phyloP scores from a whole-genome alignment of 1,284 basidiomycete species.

The Ceratobasidium sp. region DNA sequence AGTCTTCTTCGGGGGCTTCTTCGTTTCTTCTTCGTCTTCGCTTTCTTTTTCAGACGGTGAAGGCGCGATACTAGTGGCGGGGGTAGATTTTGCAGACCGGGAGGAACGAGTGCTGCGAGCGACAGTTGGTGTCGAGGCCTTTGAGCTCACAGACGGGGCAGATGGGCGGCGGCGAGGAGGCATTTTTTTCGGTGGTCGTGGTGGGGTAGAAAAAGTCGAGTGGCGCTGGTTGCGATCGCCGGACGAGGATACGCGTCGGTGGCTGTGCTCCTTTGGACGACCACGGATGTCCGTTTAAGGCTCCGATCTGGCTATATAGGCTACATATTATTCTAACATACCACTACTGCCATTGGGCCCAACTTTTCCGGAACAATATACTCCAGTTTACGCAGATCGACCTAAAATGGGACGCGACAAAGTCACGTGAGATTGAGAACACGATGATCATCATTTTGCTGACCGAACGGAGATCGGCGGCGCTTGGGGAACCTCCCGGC shows the following conservation, averaged over 20 bases:
- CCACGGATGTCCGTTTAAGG: background rate
- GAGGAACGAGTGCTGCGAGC: constrained; percentile 28
- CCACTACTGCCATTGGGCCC: background rate
- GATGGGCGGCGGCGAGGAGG: constrained; percentile 11
- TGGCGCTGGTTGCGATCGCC: constrained; percentile 25
- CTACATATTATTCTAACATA: too few relatives aligned
- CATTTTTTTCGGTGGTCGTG: constrained; percentile 29
- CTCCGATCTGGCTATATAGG: background rate
- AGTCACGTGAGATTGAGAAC: constrained; percentile 16
- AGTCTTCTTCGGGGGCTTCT: background rate
- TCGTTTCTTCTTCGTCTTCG: background rate
- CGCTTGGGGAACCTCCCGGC: constrained; percentile 14
- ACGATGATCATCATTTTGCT: background rate
- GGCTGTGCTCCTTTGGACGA: background rate
- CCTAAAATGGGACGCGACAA: constrained; percentile 3
- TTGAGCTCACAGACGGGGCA: constrained; percentile 20
- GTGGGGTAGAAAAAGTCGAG: background rate
- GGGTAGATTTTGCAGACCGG: constrained; percentile 18
- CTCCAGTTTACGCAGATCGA: background rate
- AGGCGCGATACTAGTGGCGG: constrained; percentile 22
- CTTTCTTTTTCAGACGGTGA: constrained; percentile 1
- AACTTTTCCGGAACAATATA: background rate
- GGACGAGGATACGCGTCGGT: constrained; percentile 30
- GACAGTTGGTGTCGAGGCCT: background rate
- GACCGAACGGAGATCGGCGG: constrained; percentile 24